A percentile compares a stretch with the other conserved stretches of the same genome.
These are phyloP conservation scores for Quercus mongolica DNA, from an alignment of 306 rosid genomes.

Conservation along the genomic window DNA sequence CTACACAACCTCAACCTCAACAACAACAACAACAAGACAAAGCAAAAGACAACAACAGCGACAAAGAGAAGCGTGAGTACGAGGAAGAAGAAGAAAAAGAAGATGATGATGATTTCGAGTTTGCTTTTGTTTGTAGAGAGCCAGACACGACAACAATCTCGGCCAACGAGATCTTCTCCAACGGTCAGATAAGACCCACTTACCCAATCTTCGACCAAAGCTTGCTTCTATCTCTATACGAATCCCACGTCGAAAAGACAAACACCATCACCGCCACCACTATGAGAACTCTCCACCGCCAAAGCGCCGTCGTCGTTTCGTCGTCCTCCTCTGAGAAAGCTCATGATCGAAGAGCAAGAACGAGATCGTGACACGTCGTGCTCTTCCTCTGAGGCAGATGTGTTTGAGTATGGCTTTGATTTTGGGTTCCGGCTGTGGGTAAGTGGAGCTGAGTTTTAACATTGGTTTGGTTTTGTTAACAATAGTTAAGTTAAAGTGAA, in stretches of 20 bases:
- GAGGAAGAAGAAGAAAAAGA: background rate
- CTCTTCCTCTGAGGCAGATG: slow-evolving; percentile 61
- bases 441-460: no score
- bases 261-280: background rate
- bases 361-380: slow-evolving; percentile 44
- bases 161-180: slow-evolving; percentile 78
- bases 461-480: no score
- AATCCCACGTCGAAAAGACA: background rate
- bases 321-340: slow-evolving; percentile 57
- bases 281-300: no score
- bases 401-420: no score
- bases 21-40: no score
- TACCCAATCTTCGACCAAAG: slow-evolving; percentile 56
- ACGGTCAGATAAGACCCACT: slow-evolving; percentile 72
- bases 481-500: no score
- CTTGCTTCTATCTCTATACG: slow-evolving; percentile 25
- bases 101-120: slow-evolving; percentile 54
- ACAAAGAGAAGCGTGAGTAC: background rate
- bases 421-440: no score
- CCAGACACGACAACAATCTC: slow-evolving; percentile 45
- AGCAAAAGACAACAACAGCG: background rate
- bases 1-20: no score
- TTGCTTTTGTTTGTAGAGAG: slow-evolving; percentile 41
- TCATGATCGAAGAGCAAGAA: slow-evolving; percentile 73
- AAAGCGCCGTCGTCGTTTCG: slow-evolving; percentile 3